Percentiles rank a stretch among this genome's conserved stretches.
Evolutionary conservation across 441 rosid species (phyloP).

Genomic region (Mallotus repandus): DNA sequence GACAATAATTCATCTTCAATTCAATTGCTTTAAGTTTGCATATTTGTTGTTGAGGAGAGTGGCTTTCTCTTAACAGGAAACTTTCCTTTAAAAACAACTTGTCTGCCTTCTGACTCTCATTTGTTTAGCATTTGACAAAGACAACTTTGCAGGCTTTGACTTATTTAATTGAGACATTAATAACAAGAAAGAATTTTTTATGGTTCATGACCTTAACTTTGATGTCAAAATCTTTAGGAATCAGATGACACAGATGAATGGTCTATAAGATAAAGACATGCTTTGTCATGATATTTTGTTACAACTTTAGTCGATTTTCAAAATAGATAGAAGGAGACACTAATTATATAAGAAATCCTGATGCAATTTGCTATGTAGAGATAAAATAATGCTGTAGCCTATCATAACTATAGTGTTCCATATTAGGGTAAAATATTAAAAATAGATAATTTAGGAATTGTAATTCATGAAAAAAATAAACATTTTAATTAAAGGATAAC

Average conservation of each 20-base stretch:
- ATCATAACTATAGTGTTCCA: too few species aligned
- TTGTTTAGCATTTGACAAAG: not conserved
- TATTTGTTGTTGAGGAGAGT: not conserved
- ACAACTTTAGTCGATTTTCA: not conserved
- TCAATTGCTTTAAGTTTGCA: conserved; percentile 7
- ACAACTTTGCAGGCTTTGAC: not conserved
- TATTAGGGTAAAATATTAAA: too few species aligned
- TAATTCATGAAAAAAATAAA: too few species aligned
- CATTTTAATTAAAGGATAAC: too few species aligned
- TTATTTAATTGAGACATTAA: not conserved
- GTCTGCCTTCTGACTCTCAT: not conserved
- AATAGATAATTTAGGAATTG: too few species aligned
- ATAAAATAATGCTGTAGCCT: too few species aligned
- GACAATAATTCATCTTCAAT: not conserved
- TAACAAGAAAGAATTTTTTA: not conserved
- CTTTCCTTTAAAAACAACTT: not conserved
- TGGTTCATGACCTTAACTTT: not conserved
- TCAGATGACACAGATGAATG: not conserved
- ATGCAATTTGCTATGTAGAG: not conserved
- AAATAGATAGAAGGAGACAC: not conserved
- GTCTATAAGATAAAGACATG: not conserved
- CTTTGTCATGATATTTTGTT: not conserved
- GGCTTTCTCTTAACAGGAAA: not conserved
- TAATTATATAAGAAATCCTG: not conserved
- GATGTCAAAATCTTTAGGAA: not conserved